A percentile compares a stretch with the other conserved stretches of the same genome.
These are phyloP conservation scores for Pseudohalonectria lignicola DNA, from an alignment of 2,329 filamentous ascomycete genomes.

Conservation along the genomic window DNA sequence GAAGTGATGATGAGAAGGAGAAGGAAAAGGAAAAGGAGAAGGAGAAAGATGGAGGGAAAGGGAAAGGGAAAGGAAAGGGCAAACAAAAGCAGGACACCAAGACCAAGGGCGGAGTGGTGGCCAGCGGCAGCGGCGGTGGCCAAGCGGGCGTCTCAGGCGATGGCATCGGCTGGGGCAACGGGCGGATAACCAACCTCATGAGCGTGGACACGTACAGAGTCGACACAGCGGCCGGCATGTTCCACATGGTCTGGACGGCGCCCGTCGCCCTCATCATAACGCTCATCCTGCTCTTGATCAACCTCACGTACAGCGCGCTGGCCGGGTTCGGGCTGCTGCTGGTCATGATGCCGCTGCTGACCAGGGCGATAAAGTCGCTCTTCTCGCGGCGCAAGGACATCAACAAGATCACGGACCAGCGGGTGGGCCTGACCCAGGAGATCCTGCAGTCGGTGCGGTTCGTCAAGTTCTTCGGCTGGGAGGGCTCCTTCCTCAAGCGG, in stretches of 20 bases:
- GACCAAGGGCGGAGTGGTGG: conserved; percentile 4
- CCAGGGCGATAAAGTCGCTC: conserved; percentile 63
- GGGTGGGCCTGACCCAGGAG: conserved; percentile 84
- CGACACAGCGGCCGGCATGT: conserved; percentile 77
- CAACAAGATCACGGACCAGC: conserved; percentile 89
- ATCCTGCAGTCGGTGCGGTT: conserved; percentile 86
- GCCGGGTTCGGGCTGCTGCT: conserved; percentile 78
- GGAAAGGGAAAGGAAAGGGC: conserved; percentile 19
- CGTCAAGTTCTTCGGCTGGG: conserved; percentile 96
- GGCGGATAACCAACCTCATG: conserved; percentile 87
- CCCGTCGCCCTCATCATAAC: conserved; percentile 72
- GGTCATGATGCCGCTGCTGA: conserved; percentile 67
- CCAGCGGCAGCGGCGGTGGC: conserved; percentile 22
- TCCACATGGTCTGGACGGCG: conserved; percentile 85
- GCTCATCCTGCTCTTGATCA: conserved; percentile 69
- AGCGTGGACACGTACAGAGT: conserved; percentile 90
- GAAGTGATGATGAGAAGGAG: conserved; percentile 32
- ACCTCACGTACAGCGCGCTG: conserved; percentile 80
- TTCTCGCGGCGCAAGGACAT: conserved; percentile 67
- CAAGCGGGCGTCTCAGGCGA: conserved; percentile 47
- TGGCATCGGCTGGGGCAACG: conserved; percentile 81
- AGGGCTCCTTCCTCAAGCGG: conserved; percentile 71
- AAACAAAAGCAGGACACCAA: conserved; percentile 5
- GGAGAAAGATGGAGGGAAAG: conserved; percentile 23
- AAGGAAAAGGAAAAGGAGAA: conserved; percentile 36